phyloP scores from a whole-genome alignment of 805 yeast species.

The Lipomyces kockii region DNA sequence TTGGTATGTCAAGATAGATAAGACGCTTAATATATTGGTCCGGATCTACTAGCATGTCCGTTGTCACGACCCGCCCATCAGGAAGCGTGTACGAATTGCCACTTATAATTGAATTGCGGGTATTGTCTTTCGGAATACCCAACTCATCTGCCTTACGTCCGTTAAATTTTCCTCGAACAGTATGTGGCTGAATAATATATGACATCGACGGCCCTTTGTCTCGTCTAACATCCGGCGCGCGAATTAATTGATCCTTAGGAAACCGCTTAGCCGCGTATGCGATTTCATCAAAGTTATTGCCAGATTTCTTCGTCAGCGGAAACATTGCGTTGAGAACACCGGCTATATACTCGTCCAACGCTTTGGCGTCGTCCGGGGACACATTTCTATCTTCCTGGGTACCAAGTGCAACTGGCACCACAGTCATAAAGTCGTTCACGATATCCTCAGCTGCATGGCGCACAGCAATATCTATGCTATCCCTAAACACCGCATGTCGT shows the following conservation, averaged over 20 bases:
- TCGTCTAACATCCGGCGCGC: constrained; percentile 15
- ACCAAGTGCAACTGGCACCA: constrained; percentile 24
- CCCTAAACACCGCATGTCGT: constrained; percentile 84
- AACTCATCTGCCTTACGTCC: constrained; percentile 65
- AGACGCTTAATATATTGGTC: constrained; percentile 62
- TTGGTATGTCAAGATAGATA: constrained; percentile 76
- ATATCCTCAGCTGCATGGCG: constrained; percentile 37
- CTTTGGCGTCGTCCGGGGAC: not conserved
- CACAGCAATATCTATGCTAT: constrained; percentile 60
- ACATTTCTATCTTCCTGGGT: not conserved
- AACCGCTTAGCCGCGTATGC: not conserved
- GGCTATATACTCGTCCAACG: constrained; percentile 22
- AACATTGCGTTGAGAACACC: constrained; percentile 33
- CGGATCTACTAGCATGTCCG: constrained; percentile 75
- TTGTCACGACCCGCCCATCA: constrained; percentile 61
- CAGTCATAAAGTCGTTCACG: constrained; percentile 43
- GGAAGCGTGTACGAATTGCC: constrained; percentile 63
- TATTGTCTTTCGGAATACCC: constrained; percentile 69
- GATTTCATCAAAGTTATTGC: constrained; percentile 14
- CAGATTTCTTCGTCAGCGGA: constrained; percentile 4
- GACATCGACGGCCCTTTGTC: constrained; percentile 56
- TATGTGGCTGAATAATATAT: constrained; percentile 68
- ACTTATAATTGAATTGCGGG: constrained; percentile 61
- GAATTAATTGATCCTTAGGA: constrained; percentile 9
- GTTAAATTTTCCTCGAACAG: constrained; percentile 77